These are phyloP conservation scores for Podospora pseudoanserina DNA, from an alignment of 495 filamentous ascomycete species.

Conservation along the genomic window DNA sequence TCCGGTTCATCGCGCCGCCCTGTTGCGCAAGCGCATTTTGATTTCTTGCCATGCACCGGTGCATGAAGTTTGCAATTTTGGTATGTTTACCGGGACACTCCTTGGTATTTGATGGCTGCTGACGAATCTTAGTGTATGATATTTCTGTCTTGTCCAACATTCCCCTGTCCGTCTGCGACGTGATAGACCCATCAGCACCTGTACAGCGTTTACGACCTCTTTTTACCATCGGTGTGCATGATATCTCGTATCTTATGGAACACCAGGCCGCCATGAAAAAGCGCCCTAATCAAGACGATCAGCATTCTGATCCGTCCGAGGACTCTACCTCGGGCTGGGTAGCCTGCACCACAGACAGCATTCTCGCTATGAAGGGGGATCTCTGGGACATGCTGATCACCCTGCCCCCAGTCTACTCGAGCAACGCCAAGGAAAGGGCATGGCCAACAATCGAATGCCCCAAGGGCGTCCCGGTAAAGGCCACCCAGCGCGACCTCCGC, in stretches of 20 bases:
- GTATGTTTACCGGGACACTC: slow-evolving; percentile 43
- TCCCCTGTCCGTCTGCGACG: slow-evolving; percentile 57
- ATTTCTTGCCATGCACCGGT: slow-evolving; percentile 83
- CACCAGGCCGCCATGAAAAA: slow-evolving; percentile 42
- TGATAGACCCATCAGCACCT: slow-evolving; percentile 58
- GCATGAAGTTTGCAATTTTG: slow-evolving; percentile 79
- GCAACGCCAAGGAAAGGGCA: slow-evolving; percentile 52
- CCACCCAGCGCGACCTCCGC: slow-evolving; percentile 84
- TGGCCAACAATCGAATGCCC: slow-evolving; percentile 76
- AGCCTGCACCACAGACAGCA: slow-evolving; percentile 90
- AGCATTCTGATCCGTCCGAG: slow-evolving; percentile 27
- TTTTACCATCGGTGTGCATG: slow-evolving; percentile 87
- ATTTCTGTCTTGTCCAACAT: slow-evolving; percentile 86
- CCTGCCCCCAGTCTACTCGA: slow-evolving; percentile 59
- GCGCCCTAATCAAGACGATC: slow-evolving; percentile 21
- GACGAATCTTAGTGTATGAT: slow-evolving; percentile 68
- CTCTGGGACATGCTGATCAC: slow-evolving; percentile 87
- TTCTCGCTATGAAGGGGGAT: slow-evolving; percentile 75
- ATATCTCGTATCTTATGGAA: slow-evolving; percentile 73
- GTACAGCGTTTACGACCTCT: slow-evolving; percentile 72
- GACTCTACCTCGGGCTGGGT: slow-evolving; percentile 72
- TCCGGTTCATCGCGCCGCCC: slow-evolving; percentile 82
- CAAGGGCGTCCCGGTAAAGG: slow-evolving; percentile 62
- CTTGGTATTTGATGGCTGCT: background rate
- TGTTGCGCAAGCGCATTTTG: slow-evolving; percentile 83